A percentile compares a stretch with the other conserved stretches of the same genome.
These are phyloP conservation scores for Termitomyces sp. DNA, from an alignment of 768 basidiomycete species.

Conservation along the genomic window DNA sequence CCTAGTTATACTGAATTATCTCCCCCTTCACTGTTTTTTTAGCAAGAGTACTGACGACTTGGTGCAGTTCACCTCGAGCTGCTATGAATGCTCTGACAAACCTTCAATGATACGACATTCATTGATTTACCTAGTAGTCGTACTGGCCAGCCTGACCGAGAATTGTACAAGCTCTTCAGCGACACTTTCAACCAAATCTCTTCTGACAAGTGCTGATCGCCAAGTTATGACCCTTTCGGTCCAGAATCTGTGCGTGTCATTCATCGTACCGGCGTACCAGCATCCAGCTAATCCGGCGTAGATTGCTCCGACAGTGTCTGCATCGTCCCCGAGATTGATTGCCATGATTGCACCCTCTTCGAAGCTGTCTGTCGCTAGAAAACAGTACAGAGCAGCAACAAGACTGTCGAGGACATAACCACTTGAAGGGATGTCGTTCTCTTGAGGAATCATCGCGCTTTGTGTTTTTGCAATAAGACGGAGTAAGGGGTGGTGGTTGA, in stretches of 20 bases:
- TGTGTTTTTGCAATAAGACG: background rate
- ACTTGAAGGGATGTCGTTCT: background rate
- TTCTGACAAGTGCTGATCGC: constrained; percentile 25
- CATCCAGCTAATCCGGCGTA: constrained; percentile 41
- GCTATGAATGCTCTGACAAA: background rate
- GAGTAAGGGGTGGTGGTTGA: background rate
- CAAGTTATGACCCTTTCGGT: constrained; percentile 30
- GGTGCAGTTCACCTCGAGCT: background rate
- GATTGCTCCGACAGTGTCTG: constrained; percentile 41
- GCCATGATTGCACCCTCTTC: constrained; percentile 41
- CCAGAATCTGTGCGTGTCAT: constrained; percentile 28
- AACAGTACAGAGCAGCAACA: constrained; percentile 39
- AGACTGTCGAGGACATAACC: constrained; percentile 37
- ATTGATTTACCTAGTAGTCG: background rate
- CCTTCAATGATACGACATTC: background rate
- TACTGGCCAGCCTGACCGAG: constrained; percentile 1
- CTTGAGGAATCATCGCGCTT: background rate
- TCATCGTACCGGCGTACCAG: constrained; percentile 32
- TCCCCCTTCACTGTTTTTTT: background rate
- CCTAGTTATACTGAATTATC: constrained; percentile 24
- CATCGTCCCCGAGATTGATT: constrained; percentile 38
- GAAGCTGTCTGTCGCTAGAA: constrained; percentile 37
- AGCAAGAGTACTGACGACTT: background rate
- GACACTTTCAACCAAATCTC: constrained; percentile 30
- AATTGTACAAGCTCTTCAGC: constrained; percentile 29